These are phyloP conservation scores for Ceratocystis variospora DNA, from an alignment of 2,329 filamentous ascomycete genomes.

Conservation along the genomic window DNA sequence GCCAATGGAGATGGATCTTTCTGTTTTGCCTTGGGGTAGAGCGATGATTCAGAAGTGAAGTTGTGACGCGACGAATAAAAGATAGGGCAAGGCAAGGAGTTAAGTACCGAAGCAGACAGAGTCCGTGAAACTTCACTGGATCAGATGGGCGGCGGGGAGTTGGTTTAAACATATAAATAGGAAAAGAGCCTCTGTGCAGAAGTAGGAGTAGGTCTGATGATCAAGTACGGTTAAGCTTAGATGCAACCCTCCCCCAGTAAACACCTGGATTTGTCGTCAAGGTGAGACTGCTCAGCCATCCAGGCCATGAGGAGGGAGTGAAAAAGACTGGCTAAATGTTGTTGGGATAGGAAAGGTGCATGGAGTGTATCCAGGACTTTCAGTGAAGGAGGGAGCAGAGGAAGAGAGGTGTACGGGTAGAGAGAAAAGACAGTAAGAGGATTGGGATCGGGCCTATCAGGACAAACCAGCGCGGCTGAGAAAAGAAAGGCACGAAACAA, in stretches of 20 bases:
- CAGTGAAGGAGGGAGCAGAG: background rate
- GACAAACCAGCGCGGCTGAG: background rate
- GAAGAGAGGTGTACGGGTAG: background rate
- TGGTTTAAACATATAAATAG: constrained; percentile 9
- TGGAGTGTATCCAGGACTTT: background rate
- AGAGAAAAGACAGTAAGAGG: background rate
- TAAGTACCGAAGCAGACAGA: background rate
- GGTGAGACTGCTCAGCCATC: constrained; percentile 2
- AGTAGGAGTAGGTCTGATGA: constrained; percentile 5
- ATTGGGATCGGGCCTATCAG: background rate
- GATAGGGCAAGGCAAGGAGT: background rate
- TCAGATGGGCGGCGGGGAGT: background rate
- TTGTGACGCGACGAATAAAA: background rate
- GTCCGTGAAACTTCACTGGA: background rate
- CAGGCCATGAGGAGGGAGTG: background rate
- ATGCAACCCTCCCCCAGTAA: constrained; percentile 6
- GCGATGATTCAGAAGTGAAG: background rate
- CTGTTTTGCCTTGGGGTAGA: background rate
- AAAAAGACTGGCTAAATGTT: background rate
- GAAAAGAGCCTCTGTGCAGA: background rate
- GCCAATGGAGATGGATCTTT: background rate
- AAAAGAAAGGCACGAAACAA: background rate
- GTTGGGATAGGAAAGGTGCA: background rate
- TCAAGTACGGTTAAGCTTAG: constrained; percentile 5
- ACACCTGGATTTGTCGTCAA: background rate